Conservation (phyloP, 2,329 filamentous ascomycete species). For the Trichoderma aggressivum region DNA sequence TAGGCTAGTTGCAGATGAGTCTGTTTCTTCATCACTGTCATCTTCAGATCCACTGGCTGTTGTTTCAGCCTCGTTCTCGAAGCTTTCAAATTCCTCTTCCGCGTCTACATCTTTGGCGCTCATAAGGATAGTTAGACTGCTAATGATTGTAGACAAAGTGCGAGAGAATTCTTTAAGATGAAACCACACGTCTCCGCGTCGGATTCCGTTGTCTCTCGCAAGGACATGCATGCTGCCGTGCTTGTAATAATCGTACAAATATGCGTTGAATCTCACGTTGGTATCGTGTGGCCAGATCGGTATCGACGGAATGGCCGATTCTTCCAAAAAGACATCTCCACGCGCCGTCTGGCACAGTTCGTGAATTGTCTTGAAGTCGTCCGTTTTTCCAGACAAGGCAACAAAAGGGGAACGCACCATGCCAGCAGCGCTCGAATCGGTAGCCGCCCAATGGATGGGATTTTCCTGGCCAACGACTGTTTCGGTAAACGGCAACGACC, state of each 20-base stretch:
- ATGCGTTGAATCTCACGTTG: slow-evolving; percentile 57
- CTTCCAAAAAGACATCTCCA: slow-evolving; percentile 69
- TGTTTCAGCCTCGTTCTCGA: slow-evolving; percentile 20
- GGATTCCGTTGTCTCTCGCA: slow-evolving; percentile 63
- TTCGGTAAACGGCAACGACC: slow-evolving; percentile 55
- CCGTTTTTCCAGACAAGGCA: slow-evolving; percentile 65
- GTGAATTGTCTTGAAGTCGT: slow-evolving; percentile 60
- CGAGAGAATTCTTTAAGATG: slow-evolving; percentile 58
- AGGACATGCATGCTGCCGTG: slow-evolving; percentile 63
- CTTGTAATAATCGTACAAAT: slow-evolving; percentile 73
- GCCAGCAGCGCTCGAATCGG: slow-evolving; percentile 30
- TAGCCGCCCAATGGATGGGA: neutral
- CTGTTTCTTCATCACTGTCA: slow-evolving; percentile 23
- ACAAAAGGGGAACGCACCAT: slow-evolving; percentile 64
- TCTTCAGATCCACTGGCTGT: neutral
- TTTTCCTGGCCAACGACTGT: neutral
- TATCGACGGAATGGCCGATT: slow-evolving; percentile 68
- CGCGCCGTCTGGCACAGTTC: slow-evolving; percentile 66
- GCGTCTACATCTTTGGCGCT: slow-evolving; percentile 32
- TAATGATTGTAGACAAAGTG: slow-evolving; percentile 67
- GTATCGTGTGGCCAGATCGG: slow-evolving; percentile 57
- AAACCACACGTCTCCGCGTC: slow-evolving; percentile 68
- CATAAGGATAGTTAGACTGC: slow-evolving; percentile 56
- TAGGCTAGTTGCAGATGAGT: neutral
- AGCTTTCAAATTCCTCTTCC: slow-evolving; percentile 39